Evolutionary conservation across 495 filamentous ascomycete species (phyloP), one percentile per base, ranked within the genome.

Genomic region (Melanomma pulvis-pyrius): DNA sequence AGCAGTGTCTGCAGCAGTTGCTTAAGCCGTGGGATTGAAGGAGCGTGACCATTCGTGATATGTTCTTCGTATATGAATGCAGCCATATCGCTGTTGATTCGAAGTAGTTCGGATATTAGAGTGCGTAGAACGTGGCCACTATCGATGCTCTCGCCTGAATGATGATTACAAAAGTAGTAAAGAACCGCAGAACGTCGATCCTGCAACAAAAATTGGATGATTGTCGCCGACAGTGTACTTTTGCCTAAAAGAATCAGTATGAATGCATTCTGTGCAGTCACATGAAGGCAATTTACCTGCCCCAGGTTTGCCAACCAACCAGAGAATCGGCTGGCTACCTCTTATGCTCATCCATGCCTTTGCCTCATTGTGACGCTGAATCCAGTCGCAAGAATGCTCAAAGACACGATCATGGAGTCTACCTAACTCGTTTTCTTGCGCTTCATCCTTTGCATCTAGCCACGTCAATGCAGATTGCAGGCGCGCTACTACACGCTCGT

Each of bases 211-310:
- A 60, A 11, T 50, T 48, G 15, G 49, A 39, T 1, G 49, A 24
- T 19, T 60, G 57, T n/a, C n/a, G 57, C 49, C 32, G 57, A 48
- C 19, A 60, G 28, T 24, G 49, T 26, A 30, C 57, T 60, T 24
- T 60, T 60, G n/a, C 63, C 54, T 25, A n/a, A n/a, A n/a, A n/a
- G 54, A 66, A 19, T 55, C 54, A 25, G 63, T 41, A 36, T 66
- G n/a, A n/a, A n/a, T n/a, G n/a, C n/a, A n/a, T 66, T n/a, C 63
- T 55, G 29, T 66, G 55, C 22, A 66, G 55, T 55, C 63, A 66
- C 7, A 66, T 2, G 28, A 66, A 11, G 7, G 13, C n/a, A 32
- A 21, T 28, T 17, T 59, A 17, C 12, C 44, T n/a, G n/a, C n/a
- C n/a, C n/a, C n/a, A n/a, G n/a, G 54, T 5, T 52, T 59, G n/a